Conservation (phyloP, 2,329 filamentous ascomycete genomes). For the Mycosphaerelloides madeirae region DNA sequence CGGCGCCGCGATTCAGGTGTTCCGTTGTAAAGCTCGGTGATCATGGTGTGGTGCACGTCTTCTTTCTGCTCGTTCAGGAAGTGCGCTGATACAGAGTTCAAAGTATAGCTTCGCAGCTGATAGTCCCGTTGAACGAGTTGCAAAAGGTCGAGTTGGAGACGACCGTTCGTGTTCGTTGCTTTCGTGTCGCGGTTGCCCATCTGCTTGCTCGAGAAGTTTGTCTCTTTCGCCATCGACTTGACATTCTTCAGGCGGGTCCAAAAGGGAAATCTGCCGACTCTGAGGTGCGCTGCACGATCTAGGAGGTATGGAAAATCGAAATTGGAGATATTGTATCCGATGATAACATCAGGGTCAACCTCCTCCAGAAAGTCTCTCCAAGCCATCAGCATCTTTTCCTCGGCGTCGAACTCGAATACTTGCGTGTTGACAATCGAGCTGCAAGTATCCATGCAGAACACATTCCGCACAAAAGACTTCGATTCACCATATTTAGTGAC, state of each 20-base stretch:
- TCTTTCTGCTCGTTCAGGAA: slow-evolving; percentile 97
- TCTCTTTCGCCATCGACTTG: slow-evolving; percentile 67
- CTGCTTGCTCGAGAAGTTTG: slow-evolving; percentile 94
- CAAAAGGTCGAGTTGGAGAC: slow-evolving; percentile 88
- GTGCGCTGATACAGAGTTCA: slow-evolving; percentile 93
- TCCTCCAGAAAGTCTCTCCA: slow-evolving; percentile 89
- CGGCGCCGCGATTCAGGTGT: slow-evolving; percentile 87
- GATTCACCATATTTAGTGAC: slow-evolving; percentile 92
- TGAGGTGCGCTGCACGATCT: slow-evolving; percentile 79
- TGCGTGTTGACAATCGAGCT: slow-evolving; percentile 94
- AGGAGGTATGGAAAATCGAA: slow-evolving; percentile 98
- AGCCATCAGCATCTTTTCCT: slow-evolving; percentile 83
- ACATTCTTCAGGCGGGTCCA: slow-evolving; percentile 75
- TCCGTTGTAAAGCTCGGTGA: slow-evolving; percentile 95
- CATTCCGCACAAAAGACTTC: slow-evolving; percentile 92
- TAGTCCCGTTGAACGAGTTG: slow-evolving; percentile 93
- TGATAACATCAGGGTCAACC: slow-evolving; percentile 94
- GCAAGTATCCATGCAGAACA: slow-evolving; percentile 90
- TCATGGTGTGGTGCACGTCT: slow-evolving; percentile 98
- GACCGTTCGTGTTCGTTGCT: slow-evolving; percentile 87
- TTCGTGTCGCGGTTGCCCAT: slow-evolving; percentile 96
- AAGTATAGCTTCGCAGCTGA: slow-evolving; percentile 90
- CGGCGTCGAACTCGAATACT: slow-evolving; percentile 73
- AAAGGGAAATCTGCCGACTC: slow-evolving; percentile 73
- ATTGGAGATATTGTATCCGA: slow-evolving; percentile 97